These are phyloP conservation scores for Mrakia gelida DNA, from an alignment of 768 basidiomycete species.

Conservation along the genomic window DNA sequence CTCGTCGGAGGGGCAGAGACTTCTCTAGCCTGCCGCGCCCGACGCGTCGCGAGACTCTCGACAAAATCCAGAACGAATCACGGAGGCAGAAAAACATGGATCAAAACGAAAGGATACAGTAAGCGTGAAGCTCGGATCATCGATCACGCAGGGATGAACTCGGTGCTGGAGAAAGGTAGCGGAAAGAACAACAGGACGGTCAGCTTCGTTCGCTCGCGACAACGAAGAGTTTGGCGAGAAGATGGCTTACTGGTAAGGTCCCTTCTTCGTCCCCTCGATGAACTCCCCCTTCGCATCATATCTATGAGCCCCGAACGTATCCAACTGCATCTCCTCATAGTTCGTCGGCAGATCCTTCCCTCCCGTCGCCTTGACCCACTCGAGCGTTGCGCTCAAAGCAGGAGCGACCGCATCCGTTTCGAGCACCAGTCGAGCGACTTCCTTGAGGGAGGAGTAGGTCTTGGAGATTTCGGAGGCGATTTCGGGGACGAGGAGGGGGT, in stretches of 20 bases:
- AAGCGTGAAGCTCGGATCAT: neutral
- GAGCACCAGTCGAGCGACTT: constrained; percentile 37
- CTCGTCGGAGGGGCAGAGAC: too few species aligned
- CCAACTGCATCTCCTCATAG: constrained; percentile 37
- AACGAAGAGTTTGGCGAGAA: neutral
- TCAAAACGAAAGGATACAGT: neutral
- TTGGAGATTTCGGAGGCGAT: constrained; percentile 40
- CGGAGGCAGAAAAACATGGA: too few species aligned
- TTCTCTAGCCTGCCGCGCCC: too few species aligned
- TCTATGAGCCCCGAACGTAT: neutral
- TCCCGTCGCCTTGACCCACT: constrained; percentile 14
- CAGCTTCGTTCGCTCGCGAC: neutral
- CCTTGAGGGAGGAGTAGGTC: constrained; percentile 39
- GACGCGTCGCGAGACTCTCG: too few species aligned
- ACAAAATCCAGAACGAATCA: too few species aligned
- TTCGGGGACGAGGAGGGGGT: constrained; percentile 39
- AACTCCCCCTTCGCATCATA: neutral
- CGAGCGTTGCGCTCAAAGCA: constrained; percentile 18
- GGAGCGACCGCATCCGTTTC: constrained; percentile 38
- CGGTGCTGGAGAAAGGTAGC: constrained; percentile 12
- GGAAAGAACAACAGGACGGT: neutral
- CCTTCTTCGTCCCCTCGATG: constrained; percentile 4
- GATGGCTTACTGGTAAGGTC: constrained; percentile 1
- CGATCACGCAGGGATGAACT: constrained; percentile 26
- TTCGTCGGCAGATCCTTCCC: constrained; percentile 28